Percentiles rank a stretch among this genome's conserved stretches.
Conservation (phyloP, 179 eudicot genomes). For the Drosera spatulata region DNA sequence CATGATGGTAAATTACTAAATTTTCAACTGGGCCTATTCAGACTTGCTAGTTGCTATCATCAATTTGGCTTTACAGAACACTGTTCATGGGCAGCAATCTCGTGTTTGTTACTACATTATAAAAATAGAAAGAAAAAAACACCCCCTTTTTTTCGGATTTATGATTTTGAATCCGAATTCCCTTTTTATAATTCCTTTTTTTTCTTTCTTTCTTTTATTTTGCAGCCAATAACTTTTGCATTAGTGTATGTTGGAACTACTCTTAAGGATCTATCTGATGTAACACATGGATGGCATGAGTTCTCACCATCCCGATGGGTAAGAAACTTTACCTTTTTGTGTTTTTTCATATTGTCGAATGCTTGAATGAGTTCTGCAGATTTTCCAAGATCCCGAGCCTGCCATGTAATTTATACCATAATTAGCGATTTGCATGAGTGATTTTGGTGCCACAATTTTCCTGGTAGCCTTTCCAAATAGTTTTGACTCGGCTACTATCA, state of each 20-base stretch:
- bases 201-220: constrained; percentile 10
- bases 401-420: no score
- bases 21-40: constrained; percentile 3
- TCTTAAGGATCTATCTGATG: constrained; percentile 80
- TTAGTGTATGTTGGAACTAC: constrained; percentile 92
- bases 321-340: constrained; percentile 14
- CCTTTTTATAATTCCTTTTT: constrained; percentile 3
- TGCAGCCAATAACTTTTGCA: constrained; percentile 85
- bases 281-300: constrained; percentile 83
- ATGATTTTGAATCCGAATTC: background rate
- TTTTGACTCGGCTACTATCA: no score
- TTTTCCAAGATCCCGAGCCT: no score
- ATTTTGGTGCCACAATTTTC: no score
- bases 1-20: constrained; percentile 61
- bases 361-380: no score
- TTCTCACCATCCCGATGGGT: constrained; percentile 76
- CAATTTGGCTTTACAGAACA: no score
- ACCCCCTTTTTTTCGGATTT: no score
- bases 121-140: background rate
- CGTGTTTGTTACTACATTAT: background rate
- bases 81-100: no score
- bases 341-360: background rate
- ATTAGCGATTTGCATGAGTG: no score
- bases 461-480: no score
- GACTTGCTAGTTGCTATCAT: background rate